Base-by-base conservation (phyloP, 2,329 filamentous ascomycete genomes). In the Calonectria montana region DNA sequence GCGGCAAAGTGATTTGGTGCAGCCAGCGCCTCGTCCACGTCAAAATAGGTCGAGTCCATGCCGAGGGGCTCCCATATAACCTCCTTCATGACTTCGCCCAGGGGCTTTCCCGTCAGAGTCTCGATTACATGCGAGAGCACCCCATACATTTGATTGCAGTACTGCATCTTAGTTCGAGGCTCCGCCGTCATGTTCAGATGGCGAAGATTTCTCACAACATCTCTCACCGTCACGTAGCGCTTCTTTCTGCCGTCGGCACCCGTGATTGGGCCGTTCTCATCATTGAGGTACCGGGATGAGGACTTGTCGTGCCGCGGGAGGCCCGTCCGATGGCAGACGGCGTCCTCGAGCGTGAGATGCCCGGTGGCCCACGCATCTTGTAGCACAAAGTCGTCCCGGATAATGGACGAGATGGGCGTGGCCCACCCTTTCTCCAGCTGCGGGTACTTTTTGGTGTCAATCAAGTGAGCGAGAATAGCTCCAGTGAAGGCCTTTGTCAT, bases 401-500 rank as follows among this genome's bases (percentile, higher is more conserved):
- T 82, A 0, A 91, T 77, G 18, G 80, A 80, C 1, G 83, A 83
- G 37, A 91, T 84, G 2, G 84, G 83, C 1, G 87, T 87, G 3
- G 82, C 78, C 87, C 88, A 91, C 41, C 85, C 82, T 3, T 86
- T 75, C 77, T 80, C 41, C 27, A 77, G 59, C 2, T 63, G 65
- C 2, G 79, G 68, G 48, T 78, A 71, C 27, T 72, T 39, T 9
- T 87, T 82, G n/a, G 85, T 84, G 7, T 90, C 81, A 9, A 91
- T 84, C 2, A 89, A 77, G 1, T 87, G 84, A 1, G 91, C 78
- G 3, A 92, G 78, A 0, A 84, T 83, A 1, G 88, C 88, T 1
- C 87, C 85, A 0, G 86, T 87, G 57, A 89, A 85, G 2, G 88
- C 87, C 77, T 92, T 92, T 23, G 88, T 90, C 1, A 86, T 90